Evolutionary conservation across 1,284 basidiomycete genomes (phyloP).

Genomic region (Naganishia cerealis): DNA sequence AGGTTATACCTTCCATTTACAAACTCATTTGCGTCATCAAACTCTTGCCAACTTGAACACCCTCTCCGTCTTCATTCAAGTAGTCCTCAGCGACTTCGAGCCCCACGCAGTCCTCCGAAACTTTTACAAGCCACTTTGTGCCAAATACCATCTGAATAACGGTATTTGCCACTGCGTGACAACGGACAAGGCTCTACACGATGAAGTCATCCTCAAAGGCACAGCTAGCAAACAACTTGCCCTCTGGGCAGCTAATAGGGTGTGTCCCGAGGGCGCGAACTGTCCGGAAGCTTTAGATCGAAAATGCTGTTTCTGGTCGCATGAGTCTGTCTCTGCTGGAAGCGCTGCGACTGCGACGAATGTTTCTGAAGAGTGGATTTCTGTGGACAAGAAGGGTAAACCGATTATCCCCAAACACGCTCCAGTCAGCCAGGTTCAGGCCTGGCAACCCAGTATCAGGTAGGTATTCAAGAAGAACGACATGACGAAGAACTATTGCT

Average conservation of each 20-base stretch:
- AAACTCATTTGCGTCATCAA: background rate
- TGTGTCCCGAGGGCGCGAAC: slow-evolving; percentile 3
- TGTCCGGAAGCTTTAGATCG: slow-evolving; percentile 6
- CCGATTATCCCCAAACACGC: slow-evolving; percentile 5
- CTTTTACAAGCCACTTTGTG: slow-evolving; percentile 11
- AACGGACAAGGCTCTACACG: background rate
- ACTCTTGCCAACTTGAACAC: background rate
- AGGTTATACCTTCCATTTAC: background rate
- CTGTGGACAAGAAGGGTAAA: slow-evolving; percentile 25
- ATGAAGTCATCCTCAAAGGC: slow-evolving; percentile 1
- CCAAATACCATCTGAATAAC: slow-evolving; percentile 20
- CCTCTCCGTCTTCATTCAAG: background rate
- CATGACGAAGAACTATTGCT: background rate
- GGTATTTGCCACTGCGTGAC: slow-evolving; percentile 5
- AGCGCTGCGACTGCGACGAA: background rate
- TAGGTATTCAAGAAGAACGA: background rate
- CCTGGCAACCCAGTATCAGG: slow-evolving; percentile 19
- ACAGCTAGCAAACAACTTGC: slow-evolving; percentile 22
- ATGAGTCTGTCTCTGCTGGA: background rate
- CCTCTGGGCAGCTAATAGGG: slow-evolving; percentile 10
- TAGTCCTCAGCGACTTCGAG: background rate
- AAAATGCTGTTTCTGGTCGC: slow-evolving; percentile 20
- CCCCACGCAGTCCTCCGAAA: background rate
- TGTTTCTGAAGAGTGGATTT: slow-evolving; percentile 15
- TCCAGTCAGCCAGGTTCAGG: too few species aligned